Base-by-base conservation (phyloP, 768 basidiomycete species). In the Boletus rubescentipes region DNA sequence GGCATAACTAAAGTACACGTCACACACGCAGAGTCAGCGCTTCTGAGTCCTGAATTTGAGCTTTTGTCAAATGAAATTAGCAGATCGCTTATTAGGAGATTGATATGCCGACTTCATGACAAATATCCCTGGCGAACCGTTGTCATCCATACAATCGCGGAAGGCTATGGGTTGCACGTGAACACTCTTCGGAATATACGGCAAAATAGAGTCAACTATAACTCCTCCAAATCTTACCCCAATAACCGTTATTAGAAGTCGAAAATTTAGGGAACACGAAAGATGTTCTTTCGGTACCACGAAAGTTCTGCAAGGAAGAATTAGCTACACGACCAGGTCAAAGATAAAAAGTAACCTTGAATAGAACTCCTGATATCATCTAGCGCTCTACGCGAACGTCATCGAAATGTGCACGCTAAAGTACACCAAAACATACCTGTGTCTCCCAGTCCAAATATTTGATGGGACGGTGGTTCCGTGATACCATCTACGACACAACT, bases 361-460 rank as follows among this genome's bases (percentile, higher is more conserved):
- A 96, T 92, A 6, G 89, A 91, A 30, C 80, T 77, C 38, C 74
- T 75, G 54, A 95, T 94, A 61, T 96, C 93, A 55, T 89, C 87
- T 57, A 93, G 68, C 3, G 93, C 93, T 29, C 92, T 94, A 63
- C 7, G 31, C 2, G 20, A 40, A 21, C 11, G 30, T 58, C 48
- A 44, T 40, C 30, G 5, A 2, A 15, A 44, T n/a, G 52, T 48
- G 14, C 35, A 46, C 29, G 39, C 14, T 41, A 20, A 21, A 40
- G 45, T 16, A 32, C 31, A n/a, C 39, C 38, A 21, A 34, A 15
- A 65, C 66, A 31, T 45, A 86, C 91, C 90, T 77, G 66, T 92
- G 90, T 18, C 64, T 76, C 47, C 66, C 77, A 50, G 76, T 79
- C 4, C 64, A 68, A 42, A 60, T 54, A 20, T 51, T 35, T 51